Evolutionary conservation across 2,329 filamentous ascomycete species (phyloP), one percentile per base, ranked within the genome.

Genomic region (Hysterium pulicare): DNA sequence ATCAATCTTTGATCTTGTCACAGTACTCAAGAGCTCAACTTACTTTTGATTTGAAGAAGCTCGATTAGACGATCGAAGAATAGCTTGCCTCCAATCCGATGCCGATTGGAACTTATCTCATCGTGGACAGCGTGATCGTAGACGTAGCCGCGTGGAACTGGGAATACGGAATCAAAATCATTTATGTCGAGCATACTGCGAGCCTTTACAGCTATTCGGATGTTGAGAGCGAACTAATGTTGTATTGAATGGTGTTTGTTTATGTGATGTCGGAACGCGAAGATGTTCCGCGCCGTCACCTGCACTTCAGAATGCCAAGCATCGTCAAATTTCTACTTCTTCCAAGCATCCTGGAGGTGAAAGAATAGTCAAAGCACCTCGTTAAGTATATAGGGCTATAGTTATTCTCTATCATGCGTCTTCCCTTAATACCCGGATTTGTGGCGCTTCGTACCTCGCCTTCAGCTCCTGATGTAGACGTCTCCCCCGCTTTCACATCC

Each of bases 61-160:
- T 78, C 80, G 47, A 93, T 71, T 31, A 94, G 80, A 41, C 85
- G 81, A 64, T 94, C 88, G 59, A 91, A 84, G 67, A 93, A 94
- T 44, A 91, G 78, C 44, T 77, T 72, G 52, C 85, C 84, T 47
- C 83, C 81, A 16, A 90, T 74, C 37, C 70, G 76, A 57, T 83
- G 85, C 53, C 87, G 83, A 58, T 80, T 80, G 22, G 74, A 70
- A 45, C 84, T 75, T 41, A 90, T 87, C 36, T 81, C 76, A 36
- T 83, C 76, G 42, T 81, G 70, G 23, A 76, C 65, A 46, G 77
- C 75, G 44, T 79, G 74, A 57, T 82, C 78, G 64, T 87, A 87
- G 2, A 78, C 75, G 45, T 80, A 79, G 4, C 78, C 75, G 5
- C 75, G 70, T 41, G 81, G 76, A 31, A 78, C 71, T 26, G 41